These are phyloP conservation scores for Alternaria sp. DNA, from an alignment of 2,329 filamentous ascomycete genomes.

Conservation along the genomic window DNA sequence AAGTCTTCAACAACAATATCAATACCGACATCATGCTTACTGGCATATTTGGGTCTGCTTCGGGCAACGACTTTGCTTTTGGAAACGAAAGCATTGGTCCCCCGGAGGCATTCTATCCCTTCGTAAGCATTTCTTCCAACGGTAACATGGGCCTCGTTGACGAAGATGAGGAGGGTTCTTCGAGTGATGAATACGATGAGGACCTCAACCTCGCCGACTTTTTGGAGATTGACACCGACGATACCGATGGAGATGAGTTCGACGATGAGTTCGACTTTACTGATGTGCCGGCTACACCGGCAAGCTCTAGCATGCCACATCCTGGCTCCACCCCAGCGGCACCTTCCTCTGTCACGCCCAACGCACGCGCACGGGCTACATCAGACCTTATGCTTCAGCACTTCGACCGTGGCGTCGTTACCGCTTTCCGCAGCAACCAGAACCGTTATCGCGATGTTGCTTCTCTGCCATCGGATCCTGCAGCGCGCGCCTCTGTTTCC, in stretches of 20 bases:
- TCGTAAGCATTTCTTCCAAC: constrained; percentile 63
- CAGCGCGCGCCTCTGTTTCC: constrained; percentile 44
- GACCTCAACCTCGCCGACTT: constrained; percentile 50
- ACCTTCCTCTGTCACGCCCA: constrained; percentile 29
- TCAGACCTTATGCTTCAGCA: constrained; percentile 50
- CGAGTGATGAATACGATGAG: constrained; percentile 64
- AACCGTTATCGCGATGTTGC: constrained; percentile 48
- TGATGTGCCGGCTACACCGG: constrained; percentile 46
- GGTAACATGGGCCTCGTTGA: constrained; percentile 60
- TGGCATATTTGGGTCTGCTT: constrained; percentile 62
- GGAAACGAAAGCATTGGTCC: constrained; percentile 72
- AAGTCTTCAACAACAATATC: constrained; percentile 39
- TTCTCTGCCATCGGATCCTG: constrained; percentile 46
- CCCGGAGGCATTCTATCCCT: constrained; percentile 77
- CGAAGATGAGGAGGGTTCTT: constrained; percentile 65
- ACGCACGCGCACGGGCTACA: constrained; percentile 33
- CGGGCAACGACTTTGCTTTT: constrained; percentile 55
- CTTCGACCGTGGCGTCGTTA: constrained; percentile 59
- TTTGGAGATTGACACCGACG: constrained; percentile 47
- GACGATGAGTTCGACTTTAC: constrained; percentile 44
- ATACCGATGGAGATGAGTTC: constrained; percentile 40
- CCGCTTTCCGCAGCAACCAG: constrained; percentile 50
- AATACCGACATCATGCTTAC: constrained; percentile 78
- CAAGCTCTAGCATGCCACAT: constrained; percentile 38
- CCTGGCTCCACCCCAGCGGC: constrained; percentile 42